Conservation (phyloP, 2,329 filamentous ascomycete species). For the Rachicladosporium sp. region DNA sequence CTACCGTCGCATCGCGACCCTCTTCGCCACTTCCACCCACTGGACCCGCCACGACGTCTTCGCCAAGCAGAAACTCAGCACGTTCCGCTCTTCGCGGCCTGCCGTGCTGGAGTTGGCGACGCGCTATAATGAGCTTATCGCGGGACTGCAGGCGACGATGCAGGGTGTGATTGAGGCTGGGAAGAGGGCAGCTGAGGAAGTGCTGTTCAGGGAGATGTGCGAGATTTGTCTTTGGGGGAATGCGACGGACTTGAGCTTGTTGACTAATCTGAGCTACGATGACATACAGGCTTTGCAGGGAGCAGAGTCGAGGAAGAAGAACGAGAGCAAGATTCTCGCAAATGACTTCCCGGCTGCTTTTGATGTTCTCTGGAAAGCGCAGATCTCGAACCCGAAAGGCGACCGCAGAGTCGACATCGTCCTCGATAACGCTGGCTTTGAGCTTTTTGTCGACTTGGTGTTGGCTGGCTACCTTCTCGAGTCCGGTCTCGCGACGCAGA, state of each 20-base stretch:
- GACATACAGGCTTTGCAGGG: conserved; percentile 96
- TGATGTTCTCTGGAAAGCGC: conserved; percentile 51
- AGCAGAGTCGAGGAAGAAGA: conserved; percentile 70
- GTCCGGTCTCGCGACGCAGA: conserved; percentile 67
- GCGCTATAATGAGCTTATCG: conserved; percentile 62
- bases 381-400: conserved; percentile 47
- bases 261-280: conserved; percentile 83
- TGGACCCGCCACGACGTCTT: conserved; percentile 93
- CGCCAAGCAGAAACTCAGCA: conserved; percentile 74
- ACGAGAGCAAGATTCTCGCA: conserved; percentile 81
- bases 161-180: conserved; percentile 35
- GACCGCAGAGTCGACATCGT: conserved; percentile 83
- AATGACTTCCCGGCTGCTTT: conserved; percentile 73
- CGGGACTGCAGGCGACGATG: conserved; percentile 46
- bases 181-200: conserved; percentile 55
- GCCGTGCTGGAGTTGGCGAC: conserved; percentile 74
- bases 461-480: conserved; percentile 81
- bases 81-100: conserved; percentile 80
- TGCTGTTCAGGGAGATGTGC: conserved; percentile 83
- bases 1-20: conserved; percentile 46
- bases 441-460: conserved; percentile 89
- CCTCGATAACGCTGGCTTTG: conserved; percentile 93
- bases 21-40: conserved; percentile 62
- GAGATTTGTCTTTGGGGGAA: conserved; percentile 97
- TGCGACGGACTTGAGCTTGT: conserved; percentile 80